Evolutionary conservation across 768 basidiomycete species (phyloP).

Genomic region (Hygrophorus russula): DNA sequence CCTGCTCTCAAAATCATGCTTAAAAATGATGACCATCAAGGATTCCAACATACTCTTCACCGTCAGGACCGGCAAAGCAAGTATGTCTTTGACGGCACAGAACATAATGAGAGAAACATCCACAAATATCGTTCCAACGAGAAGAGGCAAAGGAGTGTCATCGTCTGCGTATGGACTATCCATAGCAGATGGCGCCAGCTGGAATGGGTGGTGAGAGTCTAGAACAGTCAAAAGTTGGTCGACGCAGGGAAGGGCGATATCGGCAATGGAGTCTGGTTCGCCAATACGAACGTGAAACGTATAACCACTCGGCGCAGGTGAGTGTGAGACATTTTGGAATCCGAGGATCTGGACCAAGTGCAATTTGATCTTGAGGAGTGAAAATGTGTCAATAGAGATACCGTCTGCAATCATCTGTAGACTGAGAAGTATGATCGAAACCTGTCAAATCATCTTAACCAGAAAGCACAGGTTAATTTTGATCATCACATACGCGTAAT

Average conservation of each 20-base stretch:
- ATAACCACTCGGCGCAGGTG: constrained; percentile 35
- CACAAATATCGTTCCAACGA: constrained; percentile 54
- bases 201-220: constrained; percentile 43
- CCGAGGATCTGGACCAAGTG: constrained; percentile 40
- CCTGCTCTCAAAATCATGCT: constrained; percentile 56
- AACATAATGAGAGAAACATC: constrained; percentile 48
- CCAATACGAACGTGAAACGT: constrained; percentile 45
- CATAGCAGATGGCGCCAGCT: constrained; percentile 34
- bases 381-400: constrained; percentile 36
- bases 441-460: constrained; percentile 21
- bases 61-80: constrained; percentile 39
- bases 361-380: constrained; percentile 52
- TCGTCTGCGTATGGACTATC: constrained; percentile 28
- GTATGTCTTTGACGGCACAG: constrained; percentile 31
- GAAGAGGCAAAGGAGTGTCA: constrained; percentile 28
- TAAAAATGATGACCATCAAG: constrained; percentile 55
- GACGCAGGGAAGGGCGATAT: constrained; percentile 41
- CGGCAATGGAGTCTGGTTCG: constrained; percentile 29
- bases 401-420: constrained; percentile 62
- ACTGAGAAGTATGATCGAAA: constrained; percentile 43
- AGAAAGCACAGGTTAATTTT: neutral
- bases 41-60: constrained; percentile 54
- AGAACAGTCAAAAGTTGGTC: constrained; percentile 45
- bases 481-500: constrained; percentile 28
- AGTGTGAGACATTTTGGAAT: constrained; percentile 37